phyloP scores from a whole-genome alignment of 257 asterid species.

The Solanum corneliomulleri region DNA sequence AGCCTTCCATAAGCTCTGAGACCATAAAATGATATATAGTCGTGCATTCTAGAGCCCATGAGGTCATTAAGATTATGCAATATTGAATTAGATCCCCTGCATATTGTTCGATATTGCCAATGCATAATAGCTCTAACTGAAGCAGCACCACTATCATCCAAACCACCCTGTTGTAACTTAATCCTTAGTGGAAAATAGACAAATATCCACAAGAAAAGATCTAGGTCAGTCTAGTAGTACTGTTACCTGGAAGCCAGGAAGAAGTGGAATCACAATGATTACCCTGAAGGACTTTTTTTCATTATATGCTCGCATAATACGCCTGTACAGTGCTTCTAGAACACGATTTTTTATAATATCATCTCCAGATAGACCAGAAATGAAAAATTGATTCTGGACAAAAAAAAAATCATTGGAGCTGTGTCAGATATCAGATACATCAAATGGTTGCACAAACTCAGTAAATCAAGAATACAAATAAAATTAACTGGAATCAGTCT shows the following conservation, averaged over 20 bases:
- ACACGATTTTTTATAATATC: constrained; percentile 84
- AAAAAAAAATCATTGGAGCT: constrained; percentile 14
- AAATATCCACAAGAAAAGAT: constrained; percentile 3
- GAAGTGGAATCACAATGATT: constrained; percentile 87
- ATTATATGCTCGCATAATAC: constrained; percentile 74
- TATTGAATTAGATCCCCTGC: constrained; percentile 70
- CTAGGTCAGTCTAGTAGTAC: not conserved
- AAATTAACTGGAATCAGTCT: not conserved
- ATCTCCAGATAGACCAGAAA: constrained; percentile 88
- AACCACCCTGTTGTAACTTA: constrained; percentile 60
- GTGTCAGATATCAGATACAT: constrained; percentile 16
- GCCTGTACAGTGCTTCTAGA: constrained; percentile 61
- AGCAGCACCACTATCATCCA: constrained; percentile 98
- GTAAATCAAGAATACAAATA: not conserved
- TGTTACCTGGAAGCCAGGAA: constrained; percentile 91
- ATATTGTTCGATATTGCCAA: constrained; percentile 92
- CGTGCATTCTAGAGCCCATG: constrained; percentile 72
- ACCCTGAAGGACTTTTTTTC: constrained; percentile 86
- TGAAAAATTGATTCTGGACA: constrained; percentile 87
- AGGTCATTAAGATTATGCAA: constrained; percentile 56
- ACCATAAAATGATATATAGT: constrained; percentile 82
- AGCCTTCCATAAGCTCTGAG: constrained; percentile 75
- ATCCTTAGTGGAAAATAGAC: constrained; percentile 4
- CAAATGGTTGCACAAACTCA: not conserved
- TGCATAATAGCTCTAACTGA: constrained; percentile 98